Conservation (phyloP, 2,329 filamentous ascomycete genomes). For the Cladosporium velox region DNA sequence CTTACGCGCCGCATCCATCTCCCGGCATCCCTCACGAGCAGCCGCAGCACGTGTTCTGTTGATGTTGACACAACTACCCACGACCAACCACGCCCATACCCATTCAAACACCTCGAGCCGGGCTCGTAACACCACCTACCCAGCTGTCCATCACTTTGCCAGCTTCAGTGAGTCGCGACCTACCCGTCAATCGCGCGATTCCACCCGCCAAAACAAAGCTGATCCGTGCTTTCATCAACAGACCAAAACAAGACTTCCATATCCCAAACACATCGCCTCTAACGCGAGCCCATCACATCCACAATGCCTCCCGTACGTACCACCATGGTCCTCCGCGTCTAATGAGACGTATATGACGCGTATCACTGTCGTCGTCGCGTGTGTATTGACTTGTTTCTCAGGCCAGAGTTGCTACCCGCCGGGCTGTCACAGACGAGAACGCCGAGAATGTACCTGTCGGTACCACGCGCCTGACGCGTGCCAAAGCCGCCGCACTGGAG, state of each 20-base stretch:
- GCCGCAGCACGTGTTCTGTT: conserved; percentile 32
- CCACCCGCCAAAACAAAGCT: conserved; percentile 28
- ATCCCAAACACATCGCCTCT: conserved; percentile 24
- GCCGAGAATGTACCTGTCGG: conserved; percentile 71
- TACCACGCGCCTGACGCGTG: conserved; percentile 84
- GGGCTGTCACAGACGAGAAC: conserved; percentile 85
- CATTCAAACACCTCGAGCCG: conserved; percentile 26
- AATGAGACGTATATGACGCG: conserved; percentile 32
- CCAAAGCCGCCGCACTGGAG: conserved; percentile 75
- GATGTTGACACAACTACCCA: conserved; percentile 31
- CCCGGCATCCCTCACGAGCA: conserved; percentile 26
- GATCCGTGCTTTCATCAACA: conserved; percentile 32
- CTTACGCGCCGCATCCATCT: conserved; percentile 24
- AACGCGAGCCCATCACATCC: conserved; percentile 29
- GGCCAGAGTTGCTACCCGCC: conserved; percentile 68
- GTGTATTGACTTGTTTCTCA: conserved; percentile 48
- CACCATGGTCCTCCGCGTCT: conserved; percentile 17
- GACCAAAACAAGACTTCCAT: conserved; percentile 25
- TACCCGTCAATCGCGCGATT: conserved; percentile 16
- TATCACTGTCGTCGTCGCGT: background rate
- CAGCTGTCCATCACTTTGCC: conserved; percentile 24
- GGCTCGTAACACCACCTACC: conserved; percentile 27
- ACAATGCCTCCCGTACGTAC: conserved; percentile 42
- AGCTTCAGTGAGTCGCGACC: conserved; percentile 22
- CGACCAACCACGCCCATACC: conserved; percentile 29